Conservation (phyloP, 176 grass and related monocot species). For the Tuctoria greenei region DNA sequence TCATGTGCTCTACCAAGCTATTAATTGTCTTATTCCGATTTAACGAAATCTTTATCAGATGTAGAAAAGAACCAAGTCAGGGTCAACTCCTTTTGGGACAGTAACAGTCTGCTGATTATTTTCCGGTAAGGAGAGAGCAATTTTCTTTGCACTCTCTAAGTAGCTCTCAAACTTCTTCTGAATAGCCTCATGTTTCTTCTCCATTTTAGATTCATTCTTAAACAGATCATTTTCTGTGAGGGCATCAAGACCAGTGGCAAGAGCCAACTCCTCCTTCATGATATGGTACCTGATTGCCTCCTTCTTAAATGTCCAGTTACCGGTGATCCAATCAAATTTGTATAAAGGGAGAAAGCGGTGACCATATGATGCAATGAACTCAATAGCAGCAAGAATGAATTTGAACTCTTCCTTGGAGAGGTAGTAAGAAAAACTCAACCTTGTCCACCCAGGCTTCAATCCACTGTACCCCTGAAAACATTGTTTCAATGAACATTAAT, state of each 20-base stretch:
- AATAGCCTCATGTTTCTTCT: not conserved
- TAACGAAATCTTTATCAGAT: slow-evolving; percentile 23
- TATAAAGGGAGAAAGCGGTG: slow-evolving; percentile 63
- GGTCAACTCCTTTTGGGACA: slow-evolving; percentile 53
- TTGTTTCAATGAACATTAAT: not conserved
- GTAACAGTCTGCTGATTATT: slow-evolving; percentile 13
- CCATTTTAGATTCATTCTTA: not conserved
- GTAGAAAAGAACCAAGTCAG: slow-evolving; percentile 47
- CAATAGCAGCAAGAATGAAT: slow-evolving; percentile 53
- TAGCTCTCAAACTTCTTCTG: slow-evolving; percentile 44
- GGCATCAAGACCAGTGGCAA: not conserved
- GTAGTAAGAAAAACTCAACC: slow-evolving; percentile 75
- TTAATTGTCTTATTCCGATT: not conserved
- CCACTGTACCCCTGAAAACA: slow-evolving; percentile 64
- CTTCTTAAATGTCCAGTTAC: slow-evolving; percentile 59
- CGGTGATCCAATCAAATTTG: slow-evolving; percentile 59
- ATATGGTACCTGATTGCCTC: slow-evolving; percentile 39
- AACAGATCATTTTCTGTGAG: not conserved
- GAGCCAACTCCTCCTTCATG: slow-evolving; percentile 36
- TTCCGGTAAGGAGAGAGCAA: slow-evolving; percentile 43
- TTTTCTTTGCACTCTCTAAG: slow-evolving; percentile 42
- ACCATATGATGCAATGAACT: slow-evolving; percentile 58
- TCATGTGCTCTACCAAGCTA: not conserved
- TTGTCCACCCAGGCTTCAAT: slow-evolving; percentile 74
- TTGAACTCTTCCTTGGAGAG: slow-evolving; percentile 57